Evolutionary conservation across 441 rosid genomes (phyloP), one percentile per base, ranked within the genome.

Genomic region (Dalechampia spathulata): DNA sequence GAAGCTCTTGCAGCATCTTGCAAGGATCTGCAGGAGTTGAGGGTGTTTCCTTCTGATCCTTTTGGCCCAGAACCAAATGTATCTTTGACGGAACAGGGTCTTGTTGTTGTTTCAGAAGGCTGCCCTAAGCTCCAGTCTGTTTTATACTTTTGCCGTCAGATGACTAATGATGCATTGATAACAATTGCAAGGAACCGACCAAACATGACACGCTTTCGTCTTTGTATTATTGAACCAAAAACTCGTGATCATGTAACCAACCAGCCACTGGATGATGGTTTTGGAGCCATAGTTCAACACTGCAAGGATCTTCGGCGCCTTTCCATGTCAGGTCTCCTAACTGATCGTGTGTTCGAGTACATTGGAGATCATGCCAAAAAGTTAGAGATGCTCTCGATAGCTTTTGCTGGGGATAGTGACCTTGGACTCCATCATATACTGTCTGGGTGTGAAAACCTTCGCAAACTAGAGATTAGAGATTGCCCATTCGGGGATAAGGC

Each of bases 391-490:
- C 79, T 91, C 2, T 91, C 98, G 4, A 65, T 91, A 65, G 98
- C 98, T 32, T 91, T 91, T 47, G 98, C 98, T 3, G 98, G 98
- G 54, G 83, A 91, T 25, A 87, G 81, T 65, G 98, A 91, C 70
- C 62, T 82, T 65, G 95, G 85, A 63, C 96, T 91, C 52, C 95
- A 87, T 65, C 83, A 87, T 12, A 69, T 91, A 63, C 63, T 91
- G 50, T 80, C 92, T 13, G 98, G 98, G 30, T 87, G 98, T 46
- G 84, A 79, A 58, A 83, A 79, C 57, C 83, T 91, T 26, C 76
- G 83, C 63, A 91, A 91, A 70, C 78, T 91, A 11, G 98, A 91
- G 84, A 91, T 91, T 55, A 73, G 87, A 69, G 98, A 91, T 70
- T 85, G 95, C 39, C 95, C 88, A 12, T 91, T 91, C 37, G 96